Percentiles rank a stretch among this genome's conserved stretches.
Conservation (phyloP, 192 early-diverging fungal genomes). For the Chytriomyces hyalinus region DNA sequence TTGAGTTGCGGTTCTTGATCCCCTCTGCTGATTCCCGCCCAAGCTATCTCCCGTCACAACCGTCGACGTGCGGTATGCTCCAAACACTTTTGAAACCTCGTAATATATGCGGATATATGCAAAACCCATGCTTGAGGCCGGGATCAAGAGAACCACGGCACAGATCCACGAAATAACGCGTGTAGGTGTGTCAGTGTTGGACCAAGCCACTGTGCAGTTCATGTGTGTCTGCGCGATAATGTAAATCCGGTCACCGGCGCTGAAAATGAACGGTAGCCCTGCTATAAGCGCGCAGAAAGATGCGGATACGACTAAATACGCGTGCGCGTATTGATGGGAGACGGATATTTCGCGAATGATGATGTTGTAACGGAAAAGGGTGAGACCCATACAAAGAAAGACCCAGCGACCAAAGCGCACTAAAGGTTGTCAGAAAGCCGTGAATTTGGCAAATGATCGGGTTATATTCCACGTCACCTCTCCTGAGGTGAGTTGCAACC, state of each 20-base stretch:
- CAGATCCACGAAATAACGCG: neutral
- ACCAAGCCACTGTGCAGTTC: neutral
- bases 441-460: neutral
- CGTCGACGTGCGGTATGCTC: too few relatives aligned
- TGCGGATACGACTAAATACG: neutral
- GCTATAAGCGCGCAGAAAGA: neutral
- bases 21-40: too few relatives aligned
- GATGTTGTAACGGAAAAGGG: neutral
- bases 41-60: too few relatives aligned
- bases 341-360: neutral
- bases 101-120: neutral
- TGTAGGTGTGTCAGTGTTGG: neutral
- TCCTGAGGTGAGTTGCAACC: neutral
- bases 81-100: neutral
- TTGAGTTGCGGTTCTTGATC: too few relatives aligned
- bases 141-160: neutral
- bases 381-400: neutral
- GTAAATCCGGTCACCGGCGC: neutral
- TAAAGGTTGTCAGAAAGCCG: neutral
- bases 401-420: neutral
- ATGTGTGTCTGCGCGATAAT: neutral
- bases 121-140: neutral
- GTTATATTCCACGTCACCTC: neutral
- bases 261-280: neutral
- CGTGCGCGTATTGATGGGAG: neutral